Evolutionary conservation across 2,329 filamentous ascomycete species (phyloP).

Genomic region (Clarireedia paspali): DNA sequence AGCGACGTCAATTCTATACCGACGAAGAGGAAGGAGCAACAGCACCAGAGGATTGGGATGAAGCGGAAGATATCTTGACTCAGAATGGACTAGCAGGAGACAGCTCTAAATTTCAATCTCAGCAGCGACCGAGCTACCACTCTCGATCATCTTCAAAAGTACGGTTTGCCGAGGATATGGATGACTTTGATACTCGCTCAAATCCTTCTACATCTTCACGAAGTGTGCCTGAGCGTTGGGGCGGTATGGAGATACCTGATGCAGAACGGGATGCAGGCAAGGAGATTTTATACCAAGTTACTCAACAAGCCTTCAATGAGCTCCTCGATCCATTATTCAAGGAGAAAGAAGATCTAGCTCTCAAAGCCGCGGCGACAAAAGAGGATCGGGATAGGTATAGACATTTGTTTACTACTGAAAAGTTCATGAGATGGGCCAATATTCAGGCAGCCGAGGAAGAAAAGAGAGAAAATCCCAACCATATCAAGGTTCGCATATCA

Average conservation of each 20-base stretch:
- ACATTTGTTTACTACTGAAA: conserved; percentile 38
- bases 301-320: conserved; percentile 89
- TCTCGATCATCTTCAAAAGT: conserved; percentile 75
- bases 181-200: conserved; percentile 63
- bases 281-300: conserved; percentile 81
- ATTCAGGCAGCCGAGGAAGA: conserved; percentile 12
- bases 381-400: conserved; percentile 50
- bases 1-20: conserved; percentile 69
- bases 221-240: conserved; percentile 67
- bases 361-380: conserved; percentile 58
- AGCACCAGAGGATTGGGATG: conserved; percentile 56
- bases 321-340: conserved; percentile 82
- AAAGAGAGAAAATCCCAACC: neutral
- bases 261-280: conserved; percentile 68
- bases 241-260: conserved; percentile 69
- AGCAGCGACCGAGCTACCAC: conserved; percentile 37
- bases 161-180: conserved; percentile 63
- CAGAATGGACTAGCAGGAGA: conserved; percentile 28
- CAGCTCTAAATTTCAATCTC: conserved; percentile 36
- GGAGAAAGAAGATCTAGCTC: conserved; percentile 66
- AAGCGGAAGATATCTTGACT: conserved; percentile 47
- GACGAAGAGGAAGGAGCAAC: conserved; percentile 74
- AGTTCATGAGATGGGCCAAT: conserved; percentile 29
- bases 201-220: conserved; percentile 67
- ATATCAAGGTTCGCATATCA: neutral